Conservation (phyloP, 805 yeast species). For the Lipomyces mesembrius region DNA sequence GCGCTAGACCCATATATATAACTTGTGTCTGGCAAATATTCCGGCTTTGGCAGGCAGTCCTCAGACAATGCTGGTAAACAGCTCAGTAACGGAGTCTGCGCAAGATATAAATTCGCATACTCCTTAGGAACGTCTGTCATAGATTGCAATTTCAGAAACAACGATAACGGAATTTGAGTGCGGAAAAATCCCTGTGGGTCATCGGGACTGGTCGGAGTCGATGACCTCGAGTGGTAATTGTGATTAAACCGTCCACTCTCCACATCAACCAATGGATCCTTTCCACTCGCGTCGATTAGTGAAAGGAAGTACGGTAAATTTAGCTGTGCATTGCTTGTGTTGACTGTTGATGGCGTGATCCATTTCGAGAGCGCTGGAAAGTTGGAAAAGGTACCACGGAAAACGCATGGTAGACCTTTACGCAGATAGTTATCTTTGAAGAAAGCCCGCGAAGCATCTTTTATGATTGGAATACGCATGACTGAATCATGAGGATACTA, state of each 20-base stretch:
- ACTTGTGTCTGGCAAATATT: slow-evolving; percentile 13
- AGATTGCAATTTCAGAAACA: slow-evolving; percentile 23
- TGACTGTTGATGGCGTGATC: not conserved
- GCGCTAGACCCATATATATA: slow-evolving; percentile 29
- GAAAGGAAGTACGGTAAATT: slow-evolving; percentile 12
- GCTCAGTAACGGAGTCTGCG: slow-evolving; percentile 33
- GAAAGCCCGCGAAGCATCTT: slow-evolving; percentile 8
- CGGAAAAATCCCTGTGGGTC: slow-evolving; percentile 17
- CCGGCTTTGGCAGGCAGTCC: slow-evolving; percentile 28
- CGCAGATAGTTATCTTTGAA: slow-evolving; percentile 12
- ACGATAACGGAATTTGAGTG: slow-evolving; percentile 29
- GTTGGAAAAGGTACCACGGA: slow-evolving; percentile 12
- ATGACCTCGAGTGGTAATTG: not conserved
- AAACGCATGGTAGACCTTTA: slow-evolving; percentile 19
- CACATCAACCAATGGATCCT: slow-evolving; percentile 33
- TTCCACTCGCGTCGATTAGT: slow-evolving; percentile 13
- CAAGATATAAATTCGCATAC: slow-evolving; percentile 26
- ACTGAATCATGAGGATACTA: not conserved
- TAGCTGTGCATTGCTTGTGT: not conserved
- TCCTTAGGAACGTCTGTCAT: slow-evolving; percentile 7
- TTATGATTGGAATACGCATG: slow-evolving; percentile 12
- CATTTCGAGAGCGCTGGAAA: slow-evolving; percentile 26
- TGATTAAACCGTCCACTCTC: slow-evolving; percentile 21
- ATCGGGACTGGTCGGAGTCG: not conserved
- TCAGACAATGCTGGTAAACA: slow-evolving; percentile 20